Evolutionary conservation across 2,329 filamentous ascomycete genomes (phyloP).

Genomic region (Aspergillus puulaauensis): DNA sequence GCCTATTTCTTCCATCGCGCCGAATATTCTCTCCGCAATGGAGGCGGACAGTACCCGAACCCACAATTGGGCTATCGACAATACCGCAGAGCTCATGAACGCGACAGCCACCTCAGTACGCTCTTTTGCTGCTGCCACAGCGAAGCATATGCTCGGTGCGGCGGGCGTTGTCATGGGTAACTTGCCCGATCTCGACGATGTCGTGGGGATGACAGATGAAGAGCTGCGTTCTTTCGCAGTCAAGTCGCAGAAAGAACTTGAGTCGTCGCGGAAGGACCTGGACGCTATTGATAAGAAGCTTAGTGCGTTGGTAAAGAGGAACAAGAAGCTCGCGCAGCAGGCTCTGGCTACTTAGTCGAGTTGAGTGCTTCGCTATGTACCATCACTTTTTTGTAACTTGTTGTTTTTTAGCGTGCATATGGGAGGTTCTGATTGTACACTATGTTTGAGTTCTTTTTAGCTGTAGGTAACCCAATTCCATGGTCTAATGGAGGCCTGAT

Average conservation of each 20-base stretch:
- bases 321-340: constrained; percentile 45
- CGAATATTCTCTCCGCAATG: constrained; percentile 40
- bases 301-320: constrained; percentile 40
- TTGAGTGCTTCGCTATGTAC: neutral
- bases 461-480: too few relatives aligned
- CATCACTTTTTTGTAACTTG: neutral
- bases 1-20: constrained; percentile 26
- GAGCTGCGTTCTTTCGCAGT: constrained; percentile 40
- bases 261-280: constrained; percentile 69
- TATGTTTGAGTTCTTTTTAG: neutral
- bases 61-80: constrained; percentile 38
- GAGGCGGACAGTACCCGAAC: constrained; percentile 40
- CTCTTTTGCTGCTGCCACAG: constrained; percentile 36
- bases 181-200: constrained; percentile 38
- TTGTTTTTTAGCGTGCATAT: neutral
- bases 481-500: neutral
- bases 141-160: constrained; percentile 38
- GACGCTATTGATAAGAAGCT: constrained; percentile 48
- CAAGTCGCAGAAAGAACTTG: constrained; percentile 63
- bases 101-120: constrained; percentile 35
- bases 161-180: constrained; percentile 31
- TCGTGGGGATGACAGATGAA: constrained; percentile 43
- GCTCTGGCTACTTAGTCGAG: constrained; percentile 28
- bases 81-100: constrained; percentile 35
- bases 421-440: neutral